Percentiles rank a stretch among this genome's conserved stretches.
phyloP scores from a whole-genome alignment of 2,329 filamentous ascomycete genomes.

The Aspergillus caelatus region DNA sequence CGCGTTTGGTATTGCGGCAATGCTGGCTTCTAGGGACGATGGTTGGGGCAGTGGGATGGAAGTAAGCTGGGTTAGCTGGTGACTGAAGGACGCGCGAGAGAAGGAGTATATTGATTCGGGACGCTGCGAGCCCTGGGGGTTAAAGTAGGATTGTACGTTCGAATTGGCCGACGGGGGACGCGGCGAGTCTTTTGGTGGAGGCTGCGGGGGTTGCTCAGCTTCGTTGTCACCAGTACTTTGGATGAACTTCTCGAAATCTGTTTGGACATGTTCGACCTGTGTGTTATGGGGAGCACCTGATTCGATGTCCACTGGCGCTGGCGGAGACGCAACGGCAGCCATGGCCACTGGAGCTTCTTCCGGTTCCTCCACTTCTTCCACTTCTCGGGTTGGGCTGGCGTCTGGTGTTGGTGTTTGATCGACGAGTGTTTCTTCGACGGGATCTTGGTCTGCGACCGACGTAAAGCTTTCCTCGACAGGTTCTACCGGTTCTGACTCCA shows the following conservation, averaged over 20 bases:
- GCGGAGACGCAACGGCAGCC: slow-evolving; percentile 33
- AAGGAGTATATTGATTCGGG: slow-evolving; percentile 91
- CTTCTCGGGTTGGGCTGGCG: neutral
- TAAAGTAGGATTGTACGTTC: slow-evolving; percentile 46
- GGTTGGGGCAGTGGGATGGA: slow-evolving; percentile 87
- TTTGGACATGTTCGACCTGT: slow-evolving; percentile 28
- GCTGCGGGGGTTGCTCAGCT: slow-evolving; percentile 33
- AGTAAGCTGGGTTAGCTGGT: slow-evolving; percentile 88
- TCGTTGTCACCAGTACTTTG: slow-evolving; percentile 39
- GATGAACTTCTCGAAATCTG: slow-evolving; percentile 47
- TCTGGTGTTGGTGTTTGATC: neutral
- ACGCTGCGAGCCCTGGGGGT: slow-evolving; percentile 56
- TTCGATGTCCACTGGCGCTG: slow-evolving; percentile 23
- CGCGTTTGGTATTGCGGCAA: slow-evolving; percentile 82
- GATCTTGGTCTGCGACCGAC: neutral
- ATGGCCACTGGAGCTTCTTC: slow-evolving; percentile 24
- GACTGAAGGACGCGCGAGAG: slow-evolving; percentile 87
- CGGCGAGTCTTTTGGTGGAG: slow-evolving; percentile 42
- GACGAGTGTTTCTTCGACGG: neutral
- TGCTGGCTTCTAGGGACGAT: slow-evolving; percentile 77
- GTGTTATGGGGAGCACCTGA: slow-evolving; percentile 16
- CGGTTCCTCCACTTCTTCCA: slow-evolving; percentile 8
- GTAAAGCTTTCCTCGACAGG: neutral
- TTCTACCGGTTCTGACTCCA: slow-evolving; percentile 4
- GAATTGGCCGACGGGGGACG: slow-evolving; percentile 29